Evolutionary conservation across 306 rosid genomes (phyloP).

Genomic region (Rubus parviflorus): DNA sequence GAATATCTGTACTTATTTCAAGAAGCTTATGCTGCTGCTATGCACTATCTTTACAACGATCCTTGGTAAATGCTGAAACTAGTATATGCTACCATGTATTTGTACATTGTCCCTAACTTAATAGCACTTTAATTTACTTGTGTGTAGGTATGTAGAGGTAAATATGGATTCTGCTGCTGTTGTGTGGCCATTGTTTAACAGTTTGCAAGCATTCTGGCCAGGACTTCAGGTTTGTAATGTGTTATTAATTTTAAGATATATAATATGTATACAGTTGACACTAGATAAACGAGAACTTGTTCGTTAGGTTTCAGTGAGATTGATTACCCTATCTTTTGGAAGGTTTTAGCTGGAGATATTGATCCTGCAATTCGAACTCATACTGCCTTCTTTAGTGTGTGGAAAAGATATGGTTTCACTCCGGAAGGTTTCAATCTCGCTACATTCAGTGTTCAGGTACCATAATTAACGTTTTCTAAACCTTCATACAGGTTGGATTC

Average conservation of each 20-base stretch:
- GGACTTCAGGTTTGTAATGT: constrained; percentile 85
- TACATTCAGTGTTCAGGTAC: constrained; percentile 88
- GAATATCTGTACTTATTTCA: constrained; percentile 92
- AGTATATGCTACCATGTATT: constrained; percentile 33
- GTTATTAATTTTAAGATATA: constrained; percentile 18
- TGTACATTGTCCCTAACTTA: constrained; percentile 21
- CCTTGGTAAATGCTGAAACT: constrained; percentile 82
- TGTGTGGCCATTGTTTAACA: constrained; percentile 96
- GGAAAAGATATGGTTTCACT: constrained; percentile 96
- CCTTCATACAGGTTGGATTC: background rate
- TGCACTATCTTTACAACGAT: constrained; percentile 85
- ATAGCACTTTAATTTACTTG: constrained; percentile 19
- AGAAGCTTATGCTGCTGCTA: constrained; percentile 97
- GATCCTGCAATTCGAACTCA: constrained; percentile 95
- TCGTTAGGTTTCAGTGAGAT: constrained; percentile 24
- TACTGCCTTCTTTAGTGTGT: constrained; percentile 91
- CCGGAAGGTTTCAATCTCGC: constrained; percentile 99
- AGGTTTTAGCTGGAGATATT: constrained; percentile 97
- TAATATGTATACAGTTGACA: constrained; percentile 20
- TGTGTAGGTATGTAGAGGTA: constrained; percentile 90
- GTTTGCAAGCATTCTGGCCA: constrained; percentile 99
- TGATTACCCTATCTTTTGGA: constrained; percentile 38
- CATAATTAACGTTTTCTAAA: constrained; percentile 27
- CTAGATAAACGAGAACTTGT: constrained; percentile 18
- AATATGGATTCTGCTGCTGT: constrained; percentile 96